Base-by-base conservation (phyloP, 257 asterid species). In the Pogostemon cablin region DNA sequence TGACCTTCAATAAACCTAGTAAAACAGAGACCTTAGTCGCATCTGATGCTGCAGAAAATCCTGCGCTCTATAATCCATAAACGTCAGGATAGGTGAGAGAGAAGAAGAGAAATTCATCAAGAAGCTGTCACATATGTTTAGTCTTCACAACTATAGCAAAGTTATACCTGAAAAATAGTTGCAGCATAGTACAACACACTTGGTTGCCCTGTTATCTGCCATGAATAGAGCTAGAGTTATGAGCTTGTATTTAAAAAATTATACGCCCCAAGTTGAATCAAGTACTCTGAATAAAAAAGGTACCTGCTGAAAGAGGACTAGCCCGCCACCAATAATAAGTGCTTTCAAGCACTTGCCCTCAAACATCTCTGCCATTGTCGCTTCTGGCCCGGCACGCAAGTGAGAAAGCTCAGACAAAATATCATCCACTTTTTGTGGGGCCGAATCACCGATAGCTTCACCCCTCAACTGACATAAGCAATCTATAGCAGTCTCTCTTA, bases 141-240 rank as follows among this genome's bases (percentile, higher is more conserved):
- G 71, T 72, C 47, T 64, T 68, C 62, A 60, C 9, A 15, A 46
- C 35, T 41, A 48, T 66, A 52, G 76, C 69, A 47, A 62, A 72
- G 57, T 62, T 50, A 44, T 87, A 93, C 99, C 97, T 91, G 95
- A 77, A 95, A 88, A 76, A 89, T 91, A 47, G 92, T 79, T 20
- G 98, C 90, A 9, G 99, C 98, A 81, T 95, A 95, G 84, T 95
- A 91, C 73, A 95, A 80, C 75, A 95, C 98, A 82, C 98, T 95
- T 11, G 99, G 99, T 80, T 95, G 99, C 72, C 99, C 99, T 34
- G 99, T 95, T 74, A 95, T 84, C 99, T 93, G 87, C 80, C 76
- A 85, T 49, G 63, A 73, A 75, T 15, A 71, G 70, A 63, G 78
- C 35, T 62, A 60, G 38, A 61, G 55, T 63, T 17, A 71, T 75